A percentile compares a stretch with the other conserved stretches of the same genome.
Evolutionary conservation across 2,329 filamentous ascomycete species (phyloP).

Genomic region (Sarocladium brachiariae): DNA sequence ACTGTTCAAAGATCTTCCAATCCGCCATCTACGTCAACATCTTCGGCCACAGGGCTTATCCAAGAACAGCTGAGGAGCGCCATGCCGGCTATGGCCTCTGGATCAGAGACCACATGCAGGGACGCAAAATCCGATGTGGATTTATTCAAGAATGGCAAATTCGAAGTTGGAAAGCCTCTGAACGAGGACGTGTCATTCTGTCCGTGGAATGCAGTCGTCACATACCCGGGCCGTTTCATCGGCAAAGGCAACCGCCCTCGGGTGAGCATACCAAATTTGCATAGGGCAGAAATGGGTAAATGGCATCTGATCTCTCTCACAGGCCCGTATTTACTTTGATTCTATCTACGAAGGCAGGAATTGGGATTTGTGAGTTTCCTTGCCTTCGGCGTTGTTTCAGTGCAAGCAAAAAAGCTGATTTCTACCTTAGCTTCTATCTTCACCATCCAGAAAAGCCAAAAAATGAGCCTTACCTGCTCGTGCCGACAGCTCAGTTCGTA

Average conservation of each 20-base stretch:
- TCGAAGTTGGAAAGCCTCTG: conserved; percentile 17
- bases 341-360: conserved; percentile 49
- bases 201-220: conserved; percentile 45
- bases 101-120: background rate
- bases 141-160: background rate
- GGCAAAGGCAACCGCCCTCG: conserved; percentile 43
- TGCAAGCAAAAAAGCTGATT: background rate
- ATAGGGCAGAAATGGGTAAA: background rate
- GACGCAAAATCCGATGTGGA: background rate
- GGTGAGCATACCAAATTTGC: conserved; percentile 25
- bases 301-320: conserved; percentile 5
- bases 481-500: conserved; percentile 60
- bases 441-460: conserved; percentile 41
- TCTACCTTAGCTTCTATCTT: conserved; percentile 55
- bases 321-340: conserved; percentile 48
- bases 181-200: conserved; percentile 31
- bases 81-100: background rate
- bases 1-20: background rate
- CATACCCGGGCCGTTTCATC: conserved; percentile 55
- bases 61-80: background rate
- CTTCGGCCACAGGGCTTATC: background rate
- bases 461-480: conserved; percentile 54
- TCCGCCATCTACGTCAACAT: background rate
- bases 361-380: conserved; percentile 67
- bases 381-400: background rate